These are phyloP conservation scores for Pichia kluyveri DNA, from an alignment of 805 yeast species.

Conservation along the genomic window DNA sequence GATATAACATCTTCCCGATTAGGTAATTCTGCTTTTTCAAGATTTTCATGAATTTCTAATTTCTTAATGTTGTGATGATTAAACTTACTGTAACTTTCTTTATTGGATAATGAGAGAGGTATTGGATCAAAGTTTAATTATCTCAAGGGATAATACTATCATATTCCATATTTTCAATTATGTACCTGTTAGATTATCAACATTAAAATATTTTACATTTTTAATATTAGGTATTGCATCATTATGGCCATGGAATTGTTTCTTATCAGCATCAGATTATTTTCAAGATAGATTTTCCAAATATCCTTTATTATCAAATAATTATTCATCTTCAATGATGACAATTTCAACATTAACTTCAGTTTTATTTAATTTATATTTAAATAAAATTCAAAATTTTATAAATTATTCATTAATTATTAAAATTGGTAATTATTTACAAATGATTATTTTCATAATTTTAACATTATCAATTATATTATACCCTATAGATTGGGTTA, in stretches of 20 bases:
- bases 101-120: neutral
- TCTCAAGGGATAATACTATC: neutral
- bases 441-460: conserved; percentile 45
- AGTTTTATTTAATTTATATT: conserved; percentile 45
- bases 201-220: conserved; percentile 48
- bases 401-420: conserved; percentile 52
- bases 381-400: conserved; percentile 58
- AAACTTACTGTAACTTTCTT: no score
- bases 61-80: no score
- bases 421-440: conserved; percentile 48
- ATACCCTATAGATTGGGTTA: conserved; percentile 21
- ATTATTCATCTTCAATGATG: conserved; percentile 83
- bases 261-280: conserved; percentile 77
- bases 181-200: conserved; percentile 11
- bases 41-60: no score
- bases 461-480: conserved; percentile 44
- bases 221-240: conserved; percentile 65
- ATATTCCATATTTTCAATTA: neutral
- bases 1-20: no score
- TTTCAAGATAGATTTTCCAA: conserved; percentile 52
- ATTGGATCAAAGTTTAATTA: neutral
- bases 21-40: no score
- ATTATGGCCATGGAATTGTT: conserved; percentile 96
- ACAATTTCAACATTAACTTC: conserved; percentile 67
- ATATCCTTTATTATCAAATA: conserved; percentile 41